These are phyloP conservation scores for Dipodascus albidus DNA, from an alignment of 805 yeast genomes.

Conservation along the genomic window DNA sequence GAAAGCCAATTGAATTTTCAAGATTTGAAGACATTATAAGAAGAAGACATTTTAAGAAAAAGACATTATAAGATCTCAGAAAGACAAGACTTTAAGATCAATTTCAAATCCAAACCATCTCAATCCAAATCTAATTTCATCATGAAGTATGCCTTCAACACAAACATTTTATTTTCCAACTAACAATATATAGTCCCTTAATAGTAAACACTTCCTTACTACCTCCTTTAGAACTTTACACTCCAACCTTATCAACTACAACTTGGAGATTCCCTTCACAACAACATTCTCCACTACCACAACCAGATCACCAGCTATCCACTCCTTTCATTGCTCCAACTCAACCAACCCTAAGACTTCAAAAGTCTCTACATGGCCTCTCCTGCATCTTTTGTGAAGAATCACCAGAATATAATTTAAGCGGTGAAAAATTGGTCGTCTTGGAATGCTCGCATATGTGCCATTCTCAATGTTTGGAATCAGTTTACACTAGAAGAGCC, in stretches of 20 bases:
- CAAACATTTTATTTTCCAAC: too few species aligned
- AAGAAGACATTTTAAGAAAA: too few species aligned
- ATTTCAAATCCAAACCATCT: too few species aligned
- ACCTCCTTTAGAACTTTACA: background rate
- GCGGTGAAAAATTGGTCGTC: slow-evolving; percentile 10
- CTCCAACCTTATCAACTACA: background rate
- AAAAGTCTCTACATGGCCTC: slow-evolving; percentile 2
- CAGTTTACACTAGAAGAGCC: background rate
- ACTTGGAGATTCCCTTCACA: background rate
- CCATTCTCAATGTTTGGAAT: slow-evolving; percentile 12
- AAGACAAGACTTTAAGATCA: too few species aligned
- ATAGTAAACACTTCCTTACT: background rate
- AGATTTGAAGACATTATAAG: too few species aligned
- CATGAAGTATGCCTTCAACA: too few species aligned
- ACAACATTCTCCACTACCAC: too few species aligned
- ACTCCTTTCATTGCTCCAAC: background rate
- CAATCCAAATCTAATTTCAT: too few species aligned
- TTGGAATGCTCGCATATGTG: slow-evolving; percentile 12
- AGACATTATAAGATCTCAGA: too few species aligned
- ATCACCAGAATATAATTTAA: slow-evolving; percentile 9
- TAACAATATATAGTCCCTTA: too few species aligned
- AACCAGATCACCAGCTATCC: background rate
- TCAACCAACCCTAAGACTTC: background rate
- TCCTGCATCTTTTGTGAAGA: slow-evolving; percentile 17
- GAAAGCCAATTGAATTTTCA: too few species aligned